phyloP scores from a whole-genome alignment of 805 yeast species.

The Yamadazyma tumulicola region DNA sequence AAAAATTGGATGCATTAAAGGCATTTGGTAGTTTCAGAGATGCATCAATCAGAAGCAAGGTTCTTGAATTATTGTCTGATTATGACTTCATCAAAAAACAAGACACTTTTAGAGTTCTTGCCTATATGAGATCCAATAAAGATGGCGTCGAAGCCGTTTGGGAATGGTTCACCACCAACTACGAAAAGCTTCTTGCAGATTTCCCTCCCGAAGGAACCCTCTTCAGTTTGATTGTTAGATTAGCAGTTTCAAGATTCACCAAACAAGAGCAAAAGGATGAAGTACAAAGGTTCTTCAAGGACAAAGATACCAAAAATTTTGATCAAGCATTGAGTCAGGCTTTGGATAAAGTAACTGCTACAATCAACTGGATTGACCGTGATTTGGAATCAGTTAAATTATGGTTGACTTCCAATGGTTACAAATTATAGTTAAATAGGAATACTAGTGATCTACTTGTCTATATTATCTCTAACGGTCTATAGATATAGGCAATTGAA shows the following conservation, averaged over 20 bases:
- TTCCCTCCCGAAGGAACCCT: constrained; percentile 81
- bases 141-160: constrained; percentile 69
- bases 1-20: constrained; percentile 66
- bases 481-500: constrained; percentile 35
- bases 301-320: constrained; percentile 57
- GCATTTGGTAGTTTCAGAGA: constrained; percentile 63
- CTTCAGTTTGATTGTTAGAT: constrained; percentile 69
- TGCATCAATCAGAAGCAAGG: constrained; percentile 49
- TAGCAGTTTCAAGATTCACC: constrained; percentile 61
- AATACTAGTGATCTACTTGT: neutral
- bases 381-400: constrained; percentile 44
- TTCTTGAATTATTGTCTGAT: constrained; percentile 53
- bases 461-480: constrained; percentile 9
- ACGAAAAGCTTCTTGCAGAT: constrained; percentile 62
- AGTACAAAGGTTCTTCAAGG: constrained; percentile 49
- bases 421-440: constrained; percentile 10
- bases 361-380: constrained; percentile 56
- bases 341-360: constrained; percentile 56
- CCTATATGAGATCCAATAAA: constrained; percentile 60
- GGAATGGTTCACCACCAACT: constrained; percentile 69
- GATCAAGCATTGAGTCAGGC: constrained; percentile 64
- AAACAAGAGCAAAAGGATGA: constrained; percentile 49
- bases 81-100: constrained; percentile 58
- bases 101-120: constrained; percentile 76
- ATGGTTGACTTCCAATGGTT: constrained; percentile 46